Base-by-base conservation (phyloP, 768 basidiomycete genomes). In the Podaxis sp. region DNA sequence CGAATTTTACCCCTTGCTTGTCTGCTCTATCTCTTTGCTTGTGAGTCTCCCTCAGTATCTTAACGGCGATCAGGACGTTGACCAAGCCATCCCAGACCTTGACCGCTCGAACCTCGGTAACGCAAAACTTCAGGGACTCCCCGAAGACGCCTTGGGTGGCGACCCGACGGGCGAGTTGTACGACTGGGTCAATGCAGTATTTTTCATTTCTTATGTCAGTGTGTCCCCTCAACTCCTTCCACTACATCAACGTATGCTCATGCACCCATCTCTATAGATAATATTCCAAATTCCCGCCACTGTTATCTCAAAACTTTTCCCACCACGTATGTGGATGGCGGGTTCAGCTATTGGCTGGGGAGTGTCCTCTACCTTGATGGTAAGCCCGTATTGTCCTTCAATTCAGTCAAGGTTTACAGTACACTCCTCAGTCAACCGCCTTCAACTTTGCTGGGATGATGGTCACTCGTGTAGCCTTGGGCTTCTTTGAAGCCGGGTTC, bases 21-120 rank as follows among this genome's bases (percentile, higher is more conserved):
- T 68, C 67, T 89, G n/a, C 80, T 91, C 46, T 91, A 91, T 66
- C 78, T 91, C 28, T 91, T 88, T 71, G 88, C 89, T 33, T 91
- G 90, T 89, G 62, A 72, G 87, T 82, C 33, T 33, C 51, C 46
- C 15, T 22, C 40, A 2, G 7, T 44, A 55, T 54, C 53, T 37
- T 38, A 17, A 56, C 30, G 15, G 53, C 49, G 38, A 61, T 56
- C 15, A 8, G 37, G 17, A 46, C 1, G 41, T 30, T 49, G 40
- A 48, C 44, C 59, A 36, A 8, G 24, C 24, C 36, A 20, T 8
- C 60, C 12, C 64, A 83, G 83, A 87, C 70, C 78, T 94, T 55
- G 91, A 93, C 72, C 84, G 92, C 58, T 86, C 88, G 0, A 92
- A 92, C 70, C 70, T 92, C 46, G 91, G 91, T 15, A 93, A 93